These are phyloP conservation scores for Penicillium verrucosum DNA, from an alignment of 2,329 filamentous ascomycete species.

Conservation along the genomic window DNA sequence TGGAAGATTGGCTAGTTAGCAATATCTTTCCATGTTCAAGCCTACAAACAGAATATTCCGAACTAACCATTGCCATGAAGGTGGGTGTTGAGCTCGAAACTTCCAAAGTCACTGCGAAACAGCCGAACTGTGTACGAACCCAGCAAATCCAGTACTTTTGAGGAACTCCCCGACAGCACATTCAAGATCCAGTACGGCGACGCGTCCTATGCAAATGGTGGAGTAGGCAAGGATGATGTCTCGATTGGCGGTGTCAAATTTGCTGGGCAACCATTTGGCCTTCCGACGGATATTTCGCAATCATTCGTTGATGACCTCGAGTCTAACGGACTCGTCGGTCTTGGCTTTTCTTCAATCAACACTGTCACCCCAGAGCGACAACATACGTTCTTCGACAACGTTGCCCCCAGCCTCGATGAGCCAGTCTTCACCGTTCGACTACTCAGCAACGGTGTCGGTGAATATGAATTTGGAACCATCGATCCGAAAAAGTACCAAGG, in stretches of 20 bases:
- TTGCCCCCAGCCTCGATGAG: constrained; percentile 57
- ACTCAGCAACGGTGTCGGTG: constrained; percentile 57
- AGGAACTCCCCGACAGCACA: constrained; percentile 47
- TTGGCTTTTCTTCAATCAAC: constrained; percentile 65
- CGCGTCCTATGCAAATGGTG: constrained; percentile 59
- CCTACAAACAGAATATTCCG: not conserved
- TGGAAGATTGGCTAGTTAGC: not conserved
- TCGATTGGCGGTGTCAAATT: constrained; percentile 64
- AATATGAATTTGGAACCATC: constrained; percentile 72
- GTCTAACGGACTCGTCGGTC: constrained; percentile 67
- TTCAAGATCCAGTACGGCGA: constrained; percentile 71
- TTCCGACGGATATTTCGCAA: constrained; percentile 58
- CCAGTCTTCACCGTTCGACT: constrained; percentile 71
- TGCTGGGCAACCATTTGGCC: constrained; percentile 62
- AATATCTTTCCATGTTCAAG: not conserved
- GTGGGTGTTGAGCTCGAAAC: constrained; percentile 67
- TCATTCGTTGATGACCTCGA: constrained; percentile 59
- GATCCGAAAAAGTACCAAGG: constrained; percentile 63
- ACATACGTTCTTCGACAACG: constrained; percentile 72
- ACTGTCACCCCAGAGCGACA: constrained; percentile 60
- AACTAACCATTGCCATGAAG: constrained; percentile 33
- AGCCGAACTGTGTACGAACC: constrained; percentile 58
- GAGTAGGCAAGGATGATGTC: constrained; percentile 65
- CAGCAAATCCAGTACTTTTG: constrained; percentile 51
- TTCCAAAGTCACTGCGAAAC: constrained; percentile 45